Evolutionary conservation across 192 early-diverging fungal genomes (phyloP).

Genomic region (Phycomyces blakesleeanus): DNA sequence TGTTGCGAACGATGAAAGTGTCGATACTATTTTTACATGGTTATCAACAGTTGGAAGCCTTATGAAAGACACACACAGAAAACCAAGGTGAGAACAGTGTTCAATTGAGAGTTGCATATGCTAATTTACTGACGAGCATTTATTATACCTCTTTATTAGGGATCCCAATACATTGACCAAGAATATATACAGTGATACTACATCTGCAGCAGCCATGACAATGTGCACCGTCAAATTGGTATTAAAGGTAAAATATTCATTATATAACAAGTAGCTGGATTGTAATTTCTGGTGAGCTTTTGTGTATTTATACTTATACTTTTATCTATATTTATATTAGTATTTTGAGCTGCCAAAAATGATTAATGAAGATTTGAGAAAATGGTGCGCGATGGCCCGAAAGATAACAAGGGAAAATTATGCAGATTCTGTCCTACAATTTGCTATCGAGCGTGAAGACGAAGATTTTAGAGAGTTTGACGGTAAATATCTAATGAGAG

Average conservation of each 20-base stretch:
- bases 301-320: too few species aligned
- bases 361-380: neutral
- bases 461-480: neutral
- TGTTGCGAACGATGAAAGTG: conserved; percentile 7
- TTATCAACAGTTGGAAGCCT: conserved; percentile 1
- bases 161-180: neutral
- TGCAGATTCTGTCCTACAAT: neutral
- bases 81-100: neutral
- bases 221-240: neutral
- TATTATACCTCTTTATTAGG: neutral
- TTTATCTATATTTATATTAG: too few species aligned
- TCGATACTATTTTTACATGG: neutral
- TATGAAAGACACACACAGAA: neutral
- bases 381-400: neutral
- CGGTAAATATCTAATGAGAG: neutral
- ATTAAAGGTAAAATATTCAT: neutral
- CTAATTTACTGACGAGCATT: neutral
- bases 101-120: neutral
- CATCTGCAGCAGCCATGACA: neutral
- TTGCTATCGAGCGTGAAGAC: neutral
- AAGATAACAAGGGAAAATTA: neutral
- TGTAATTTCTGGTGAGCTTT: neutral
- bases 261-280: neutral
- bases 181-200: conserved; percentile 1
- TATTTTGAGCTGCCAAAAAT: too few species aligned